A percentile compares a stretch with the other conserved stretches of the same genome.
These are phyloP conservation scores for Phanerochaete sordida DNA, from an alignment of 768 basidiomycete genomes.

Conservation along the genomic window DNA sequence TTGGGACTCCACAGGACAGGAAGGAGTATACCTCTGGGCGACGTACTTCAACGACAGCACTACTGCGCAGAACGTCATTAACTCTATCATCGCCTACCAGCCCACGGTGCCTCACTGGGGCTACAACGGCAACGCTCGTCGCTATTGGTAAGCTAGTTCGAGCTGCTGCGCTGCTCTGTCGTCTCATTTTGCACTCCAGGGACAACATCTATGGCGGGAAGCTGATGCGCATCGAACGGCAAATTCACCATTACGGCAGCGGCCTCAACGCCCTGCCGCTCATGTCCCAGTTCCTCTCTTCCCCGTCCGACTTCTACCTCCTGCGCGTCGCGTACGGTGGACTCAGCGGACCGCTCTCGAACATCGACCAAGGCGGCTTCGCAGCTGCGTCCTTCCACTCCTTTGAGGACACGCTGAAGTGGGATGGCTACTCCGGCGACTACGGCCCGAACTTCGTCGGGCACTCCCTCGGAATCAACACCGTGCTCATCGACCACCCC, in stretches of 20 bases:
- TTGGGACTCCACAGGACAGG: slow-evolving; percentile 52
- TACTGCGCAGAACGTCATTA: slow-evolving; percentile 49
- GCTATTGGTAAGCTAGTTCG: slow-evolving; percentile 42
- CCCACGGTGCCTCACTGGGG: slow-evolving; percentile 59
- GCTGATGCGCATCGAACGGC: slow-evolving; percentile 49
- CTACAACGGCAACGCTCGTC: slow-evolving; percentile 55
- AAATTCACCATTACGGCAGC: slow-evolving; percentile 58
- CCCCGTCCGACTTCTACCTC: slow-evolving; percentile 46
- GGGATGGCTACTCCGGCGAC: slow-evolving; percentile 58
- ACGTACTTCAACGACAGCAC: slow-evolving; percentile 50
- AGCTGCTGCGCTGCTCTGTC: background rate
- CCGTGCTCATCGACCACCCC: slow-evolving; percentile 46
- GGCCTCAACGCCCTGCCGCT: slow-evolving; percentile 55
- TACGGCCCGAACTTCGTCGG: slow-evolving; percentile 60
- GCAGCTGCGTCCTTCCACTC: slow-evolving; percentile 59
- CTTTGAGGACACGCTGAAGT: slow-evolving; percentile 51
- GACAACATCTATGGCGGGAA: slow-evolving; percentile 58
- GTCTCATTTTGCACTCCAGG: slow-evolving; percentile 28
- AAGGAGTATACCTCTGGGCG: slow-evolving; percentile 53
- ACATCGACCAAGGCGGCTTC: slow-evolving; percentile 56
- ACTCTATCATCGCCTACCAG: slow-evolving; percentile 55
- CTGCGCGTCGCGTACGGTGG: slow-evolving; percentile 53
- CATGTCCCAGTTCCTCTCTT: slow-evolving; percentile 43
- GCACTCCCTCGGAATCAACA: slow-evolving; percentile 44
- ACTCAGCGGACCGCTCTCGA: slow-evolving; percentile 47